These are phyloP conservation scores for Leucocoprinus leucothites DNA, from an alignment of 768 basidiomycete genomes.

Conservation along the genomic window DNA sequence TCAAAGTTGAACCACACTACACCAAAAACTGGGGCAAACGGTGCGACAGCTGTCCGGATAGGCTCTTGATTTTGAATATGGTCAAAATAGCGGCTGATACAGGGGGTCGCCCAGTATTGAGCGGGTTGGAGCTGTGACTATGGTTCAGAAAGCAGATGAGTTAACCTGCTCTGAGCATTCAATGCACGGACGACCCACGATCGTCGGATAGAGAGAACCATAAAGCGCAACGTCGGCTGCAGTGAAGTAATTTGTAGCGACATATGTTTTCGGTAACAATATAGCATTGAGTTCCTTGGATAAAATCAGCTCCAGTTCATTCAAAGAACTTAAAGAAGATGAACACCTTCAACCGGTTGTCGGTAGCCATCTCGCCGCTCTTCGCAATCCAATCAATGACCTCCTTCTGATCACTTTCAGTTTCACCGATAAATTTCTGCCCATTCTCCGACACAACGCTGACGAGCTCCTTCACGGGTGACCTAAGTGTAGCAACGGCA, in stretches of 20 bases:
- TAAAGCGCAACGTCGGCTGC: constrained; percentile 91
- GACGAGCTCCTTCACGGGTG: constrained; percentile 57
- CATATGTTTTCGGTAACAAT: constrained; percentile 76
- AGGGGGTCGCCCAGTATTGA: constrained; percentile 78
- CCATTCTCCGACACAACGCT: constrained; percentile 42
- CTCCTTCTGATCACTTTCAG: constrained; percentile 60
- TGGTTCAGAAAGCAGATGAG: not conserved
- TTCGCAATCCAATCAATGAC: constrained; percentile 71
- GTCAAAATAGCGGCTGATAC: constrained; percentile 91
- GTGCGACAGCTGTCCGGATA: constrained; percentile 55
- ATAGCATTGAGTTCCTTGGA: constrained; percentile 67
- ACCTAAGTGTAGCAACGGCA: constrained; percentile 42
- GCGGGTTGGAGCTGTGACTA: constrained; percentile 68
- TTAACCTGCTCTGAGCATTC: not conserved
- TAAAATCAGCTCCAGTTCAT: not conserved
- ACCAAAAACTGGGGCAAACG: constrained; percentile 48
- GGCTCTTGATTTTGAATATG: constrained; percentile 77
- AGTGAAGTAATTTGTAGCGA: constrained; percentile 81
- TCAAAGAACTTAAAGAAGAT: not conserved
- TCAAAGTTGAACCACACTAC: constrained; percentile 69
- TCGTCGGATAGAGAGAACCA: constrained; percentile 77
- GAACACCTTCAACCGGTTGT: constrained; percentile 47
- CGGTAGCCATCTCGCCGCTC: constrained; percentile 46
- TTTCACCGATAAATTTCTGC: constrained; percentile 43
- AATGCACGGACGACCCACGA: constrained; percentile 50